Base-by-base conservation (phyloP, 1,284 basidiomycete species). In the Leccinum griseonigrum region DNA sequence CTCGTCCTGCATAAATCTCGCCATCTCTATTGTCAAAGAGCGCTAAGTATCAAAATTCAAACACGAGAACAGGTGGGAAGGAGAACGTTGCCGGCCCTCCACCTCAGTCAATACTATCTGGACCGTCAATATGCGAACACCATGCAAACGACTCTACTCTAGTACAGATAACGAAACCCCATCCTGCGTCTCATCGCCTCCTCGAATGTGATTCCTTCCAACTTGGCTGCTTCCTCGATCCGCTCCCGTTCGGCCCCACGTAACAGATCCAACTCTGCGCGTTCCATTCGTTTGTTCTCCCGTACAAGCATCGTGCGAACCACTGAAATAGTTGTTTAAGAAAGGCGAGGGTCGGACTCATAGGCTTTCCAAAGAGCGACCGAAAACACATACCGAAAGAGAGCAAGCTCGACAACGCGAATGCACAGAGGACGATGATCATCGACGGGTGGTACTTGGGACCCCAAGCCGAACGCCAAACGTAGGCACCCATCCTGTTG, bases 391-490 rank as follows among this genome's bases (percentile, higher is more conserved):
- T 67, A 83, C 83, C 67, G 13, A 79, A 67, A 29, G 78, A 72
- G 22, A 83, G 66, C 2, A 75, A 46, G 3, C 72, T 74, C 58
- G 76, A 75, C 1, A 82, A 68, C 26, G 68, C 77, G 7, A 84
- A 72, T 1, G 77, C 71, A 55, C 73, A 74, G 1, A 85, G 66
- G 0, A 78, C 80, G 59, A 85, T 82, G 18, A 74, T 75, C 81
- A 85, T 81, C 1, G 82, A 83, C 46, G 77, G 81, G 58, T 81
- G 83, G 61, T 85, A 85, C 36, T 74, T 60, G 0, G 82, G 83
- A 6, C 79, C 75, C 83, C 83, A 85, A 16, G 71, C 67, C 2
- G 79, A 64, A 61, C 79, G 79, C 83, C 83, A 85, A 1, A 79
- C 78, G 64, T 81, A 85, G 3, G 83, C 83, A 4, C 83, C 83